Base-by-base conservation (phyloP, 1,139 yeast genomes). In the Yamadazyma oceani region DNA sequence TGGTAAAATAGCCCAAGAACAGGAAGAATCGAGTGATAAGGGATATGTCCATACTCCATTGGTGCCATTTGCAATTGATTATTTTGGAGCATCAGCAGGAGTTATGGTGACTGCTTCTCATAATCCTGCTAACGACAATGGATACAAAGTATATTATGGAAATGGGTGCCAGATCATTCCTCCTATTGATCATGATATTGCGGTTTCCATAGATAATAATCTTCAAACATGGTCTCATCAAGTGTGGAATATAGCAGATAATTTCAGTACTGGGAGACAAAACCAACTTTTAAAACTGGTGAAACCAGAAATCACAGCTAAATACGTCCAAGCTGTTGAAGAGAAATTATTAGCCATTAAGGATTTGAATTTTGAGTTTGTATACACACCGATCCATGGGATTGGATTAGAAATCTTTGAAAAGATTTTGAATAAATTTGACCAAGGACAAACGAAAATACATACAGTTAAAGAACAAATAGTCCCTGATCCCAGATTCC, bases 51-150 rank as follows among this genome's bases (percentile, higher is more conserved):
- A 89, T 47, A 92, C 98, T 0, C 98, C 98, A 0, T 60, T 88
- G 58, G 97, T 92, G 1, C 97, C 98, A 1, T 90, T 85, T 61
- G 80, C 86, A 0, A 83, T 92, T 21, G 87, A 85, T 47, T 55
- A 67, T 27, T 71, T 66, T 41, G 50, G 63, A 0, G 89, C 96
- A 0, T 66, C 82, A 0, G 88, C 82, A 36, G 98, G 97, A 25
- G 85, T 92, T 2, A 92, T 92, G 97, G 80, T 92, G 33, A 92
- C 98, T 0, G 97, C 98, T 0, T 86, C 96, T 38, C 98, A 92
- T 60, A 92, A 92, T 54, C 97, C 97, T 0, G 94, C 92, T 11
- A 69, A 73, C 46, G 97, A 90, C 57, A 92, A 92, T 54, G 98
- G 98, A 0, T 92, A 88, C 64, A 92, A 92, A 55, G 97, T 92